Evolutionary conservation across 2,329 filamentous ascomycete species (phyloP), one percentile per base, ranked within the genome.

Genomic region (Ascochyta koolunga): DNA sequence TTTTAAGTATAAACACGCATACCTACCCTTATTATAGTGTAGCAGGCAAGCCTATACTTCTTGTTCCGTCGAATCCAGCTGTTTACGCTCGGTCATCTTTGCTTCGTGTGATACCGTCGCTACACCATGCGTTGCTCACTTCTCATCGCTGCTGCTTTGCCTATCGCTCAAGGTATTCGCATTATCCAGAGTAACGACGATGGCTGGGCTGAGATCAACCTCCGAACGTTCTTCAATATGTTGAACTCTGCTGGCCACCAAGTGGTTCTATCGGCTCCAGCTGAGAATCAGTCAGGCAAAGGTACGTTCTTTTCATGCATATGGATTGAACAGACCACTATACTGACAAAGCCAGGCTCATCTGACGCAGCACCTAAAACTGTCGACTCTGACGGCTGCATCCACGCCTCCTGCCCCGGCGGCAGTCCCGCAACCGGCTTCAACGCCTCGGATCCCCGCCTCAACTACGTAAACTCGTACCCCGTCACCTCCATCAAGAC

Each of bases 401-500:
- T 89, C 82, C 72, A 67, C 82, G 67, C 83, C 78, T 86, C 82
- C 66, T 91, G 88, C 66, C 78, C 84, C 0, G 74, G 80, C 9
- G 78, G 79, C 60, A 84, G 81, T 63, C 81, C 82, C 1, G 76
- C 85, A 1, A 77, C 79, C 15, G 87, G 87, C 33, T 71, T 73
- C 60, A 88, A 90, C 65, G 72, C 76, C 9, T 81, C 81, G 0
- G 77, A 83, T 54, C 78, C 83, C 0, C 81, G 83, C 5, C 79
- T 89, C 39, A 87, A 89, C 78, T 90, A 88, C 79, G 87, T 90
- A 54, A 90, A 90, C 76, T 87, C 85, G 0, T 89, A 78, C 73
- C 87, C 88, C 0, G 65, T 85, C 2, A 89, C 87, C 0, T 78
- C 84, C 1, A 85, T 88, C 65, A 81, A 83, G 52, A 82, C 83